A percentile compares a stretch with the other conserved stretches of the same genome.
phyloP scores from a whole-genome alignment of 805 yeast species.

The Nakazawaea ambrosiae region DNA sequence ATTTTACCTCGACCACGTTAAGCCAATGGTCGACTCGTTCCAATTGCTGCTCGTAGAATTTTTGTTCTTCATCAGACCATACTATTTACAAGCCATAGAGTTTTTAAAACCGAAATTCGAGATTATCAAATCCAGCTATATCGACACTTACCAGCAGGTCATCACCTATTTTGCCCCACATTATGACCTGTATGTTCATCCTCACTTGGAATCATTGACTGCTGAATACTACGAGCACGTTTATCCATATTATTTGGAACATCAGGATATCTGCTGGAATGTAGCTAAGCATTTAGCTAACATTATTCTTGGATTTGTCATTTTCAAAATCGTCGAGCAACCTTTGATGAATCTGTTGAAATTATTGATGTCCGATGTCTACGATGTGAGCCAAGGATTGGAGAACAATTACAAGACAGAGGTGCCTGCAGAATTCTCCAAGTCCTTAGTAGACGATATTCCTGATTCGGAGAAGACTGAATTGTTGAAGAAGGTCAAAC shows the following conservation, averaged over 20 bases:
- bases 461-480: neutral
- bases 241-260: slow-evolving; percentile 4
- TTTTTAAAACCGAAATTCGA: slow-evolving; percentile 1
- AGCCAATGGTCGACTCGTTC: slow-evolving; percentile 1
- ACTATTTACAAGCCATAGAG: neutral
- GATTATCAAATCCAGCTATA: neutral
- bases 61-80: slow-evolving; percentile 1
- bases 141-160: neutral
- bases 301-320: slow-evolving; percentile 4
- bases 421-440: neutral
- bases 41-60: neutral
- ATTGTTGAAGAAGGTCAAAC: neutral
- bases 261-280: neutral
- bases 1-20: slow-evolving; percentile 1
- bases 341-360: neutral
- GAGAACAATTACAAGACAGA: slow-evolving; percentile 6
- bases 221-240: neutral
- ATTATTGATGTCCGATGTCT: slow-evolving; percentile 1
- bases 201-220: neutral
- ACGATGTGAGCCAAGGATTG: slow-evolving; percentile 6
- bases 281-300: neutral
- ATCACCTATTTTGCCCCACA: neutral
- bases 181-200: slow-evolving; percentile 1
- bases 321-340: slow-evolving; percentile 5
- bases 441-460: neutral